Evolutionary conservation across 441 rosid species (phyloP), one percentile per base, ranked within the genome.

Genomic region (Bocquillonia castaneifolia): DNA sequence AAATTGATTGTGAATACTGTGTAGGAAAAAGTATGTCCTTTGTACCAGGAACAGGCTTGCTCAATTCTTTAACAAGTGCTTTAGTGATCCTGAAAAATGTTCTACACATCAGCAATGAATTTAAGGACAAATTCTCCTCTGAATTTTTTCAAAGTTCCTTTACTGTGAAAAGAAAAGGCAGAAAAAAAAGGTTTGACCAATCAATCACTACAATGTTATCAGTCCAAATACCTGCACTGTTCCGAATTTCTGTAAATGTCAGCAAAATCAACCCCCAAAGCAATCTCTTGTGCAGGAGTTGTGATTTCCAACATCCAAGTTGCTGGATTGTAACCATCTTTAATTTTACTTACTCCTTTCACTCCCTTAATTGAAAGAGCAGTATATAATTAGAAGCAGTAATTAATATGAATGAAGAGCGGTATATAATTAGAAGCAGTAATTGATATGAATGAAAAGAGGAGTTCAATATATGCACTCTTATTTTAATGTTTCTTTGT

Each of bases 281-380:
- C 76, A 18, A 70, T 42, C 75, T 90, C 97, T 71, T 90, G 92
- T 17, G 84, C 78, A 28, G 81, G 55, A 6, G 76, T 29, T 3
- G 90, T 86, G 52, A 87, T 88, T 76, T 92, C 97, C 54, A 88
- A 76, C 96, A 90, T 88, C 98, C 98, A 87, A 20, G 93, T 88
- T 69, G 98, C 98, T 18, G 97, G 96, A 63, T 90, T 88, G 63
- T n/a, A n/a, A n/a, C n/a, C n/a, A n/a, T n/a, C n/a, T n/a, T n/a
- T n/a, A n/a, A n/a, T n/a, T n/a, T n/a, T 86, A 12, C 84, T 82
- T 72, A 91, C 92, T 69, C 79, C 77, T 36, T n/a, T n/a, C n/a
- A 90, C 69, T 64, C 66, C 86, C 96, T 92, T 52, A 0, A 32
- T 23, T 22, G 34, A 34, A 59, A 44, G 7, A 63, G 54, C 15